phyloP scores from a whole-genome alignment of 805 yeast genomes.

The Debaryomyces prosopidis region DNA sequence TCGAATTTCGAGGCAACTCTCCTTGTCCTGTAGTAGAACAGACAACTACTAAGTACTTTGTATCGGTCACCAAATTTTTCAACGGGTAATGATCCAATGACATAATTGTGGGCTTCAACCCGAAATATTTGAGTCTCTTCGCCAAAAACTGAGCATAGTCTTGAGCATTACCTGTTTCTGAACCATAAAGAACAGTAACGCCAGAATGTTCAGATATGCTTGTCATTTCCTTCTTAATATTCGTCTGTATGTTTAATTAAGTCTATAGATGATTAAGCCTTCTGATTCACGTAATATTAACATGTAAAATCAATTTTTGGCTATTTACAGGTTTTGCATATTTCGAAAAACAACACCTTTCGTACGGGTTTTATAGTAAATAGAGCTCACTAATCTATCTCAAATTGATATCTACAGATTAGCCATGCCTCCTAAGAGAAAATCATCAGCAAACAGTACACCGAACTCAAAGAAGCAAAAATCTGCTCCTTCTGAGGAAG shows the following conservation, averaged over 20 bases:
- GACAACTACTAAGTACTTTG: slow-evolving; percentile 51
- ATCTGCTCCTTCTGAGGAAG: slow-evolving; percentile 20
- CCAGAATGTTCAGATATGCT: slow-evolving; percentile 1
- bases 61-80: slow-evolving; percentile 49
- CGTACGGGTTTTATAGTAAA: background rate
- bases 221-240: too few species aligned
- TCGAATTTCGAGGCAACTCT: slow-evolving; percentile 78
- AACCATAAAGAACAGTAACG: slow-evolving; percentile 75
- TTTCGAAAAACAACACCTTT: background rate
- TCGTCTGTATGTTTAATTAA: too few species aligned
- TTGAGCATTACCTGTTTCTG: slow-evolving; percentile 90
- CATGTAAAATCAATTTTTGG: background rate
- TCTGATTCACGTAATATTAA: background rate
- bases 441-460: slow-evolving; percentile 6
- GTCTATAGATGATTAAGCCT: too few species aligned
- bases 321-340: slow-evolving; percentile 5
- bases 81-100: slow-evolving; percentile 64
- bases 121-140: slow-evolving; percentile 53
- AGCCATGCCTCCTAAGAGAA: slow-evolving; percentile 26
- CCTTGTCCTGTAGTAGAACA: slow-evolving; percentile 97
- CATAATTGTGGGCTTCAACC: slow-evolving; percentile 48
- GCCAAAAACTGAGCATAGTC: slow-evolving; percentile 74
- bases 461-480: slow-evolving; percentile 14
- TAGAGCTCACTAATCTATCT: background rate
- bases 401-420: too few species aligned